Base-by-base conservation (phyloP, 2,329 filamentous ascomycete genomes). In the Trichoderma hamatum region DNA sequence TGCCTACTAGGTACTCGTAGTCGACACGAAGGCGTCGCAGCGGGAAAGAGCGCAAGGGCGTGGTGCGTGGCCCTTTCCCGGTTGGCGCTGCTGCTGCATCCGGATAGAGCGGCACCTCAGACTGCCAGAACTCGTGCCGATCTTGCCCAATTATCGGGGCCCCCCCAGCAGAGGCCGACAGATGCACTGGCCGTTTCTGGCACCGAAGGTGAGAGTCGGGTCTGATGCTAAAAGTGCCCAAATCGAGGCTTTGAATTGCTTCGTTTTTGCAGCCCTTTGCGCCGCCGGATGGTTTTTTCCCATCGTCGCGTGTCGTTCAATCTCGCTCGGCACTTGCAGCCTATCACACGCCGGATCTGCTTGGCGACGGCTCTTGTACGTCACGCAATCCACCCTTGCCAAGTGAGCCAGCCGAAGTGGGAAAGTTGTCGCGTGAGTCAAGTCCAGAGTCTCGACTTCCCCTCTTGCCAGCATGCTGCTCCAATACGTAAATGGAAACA, bases 371-470 rank as follows among this genome's bases (percentile, higher is more conserved):
- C 52, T 58, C 62, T 58, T 58, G 28, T 34, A 49, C 36, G 52
- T 58, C 63, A 56, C 51, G 21, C 36, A 66, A 66, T 66, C 63
- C 63, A 58, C 63, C 32, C 26, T 24, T 58, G 63, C 52, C 63
- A 56, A 66, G 63, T 34, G 49, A 54, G 28, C 63, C 63, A 62
- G 32, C 67, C 67, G 5, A 43, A 65, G 67, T 26, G 64, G 71
- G 71, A 52, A 72, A 65, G 60, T 59, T 70, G 66, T 72, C 71
- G 71, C 71, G 71, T 72, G 71, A 72, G 71, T 68, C 30, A 49
- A 56, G 52, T 46, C 54, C 19, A 55, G 51, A 69, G 60, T 54
- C 54, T 55, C 36, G 67, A 65, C 65, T 52, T 52, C 39, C 24
- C 43, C 43, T 52, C 58, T 26, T 30, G 30, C 30, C 56, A 21